These are phyloP conservation scores for Dictyostelium citrinum DNA, from an alignment of 78 protist genomes.

Conservation along the genomic window DNA sequence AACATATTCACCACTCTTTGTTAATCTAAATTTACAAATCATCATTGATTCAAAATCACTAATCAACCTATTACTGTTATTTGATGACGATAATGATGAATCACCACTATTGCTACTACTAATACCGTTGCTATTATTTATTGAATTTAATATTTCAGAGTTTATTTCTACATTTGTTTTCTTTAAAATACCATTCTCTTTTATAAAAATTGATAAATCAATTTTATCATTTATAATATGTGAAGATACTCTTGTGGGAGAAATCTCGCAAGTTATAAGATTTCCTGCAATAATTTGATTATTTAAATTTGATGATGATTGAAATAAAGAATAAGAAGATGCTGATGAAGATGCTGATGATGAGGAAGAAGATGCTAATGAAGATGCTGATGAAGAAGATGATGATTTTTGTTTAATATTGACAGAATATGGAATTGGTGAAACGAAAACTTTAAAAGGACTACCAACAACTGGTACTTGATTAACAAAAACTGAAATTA, in stretches of 20 bases:
- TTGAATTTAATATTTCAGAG: neutral
- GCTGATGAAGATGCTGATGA: neutral
- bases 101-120: neutral
- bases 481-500: conserved; percentile 38
- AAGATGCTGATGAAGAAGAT: neutral
- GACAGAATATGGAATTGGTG: conserved; percentile 2
- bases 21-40: conserved; percentile 9
- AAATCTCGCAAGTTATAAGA: conserved; percentile 14
- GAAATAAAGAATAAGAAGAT: neutral
- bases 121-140: neutral
- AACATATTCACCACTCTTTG: conserved; percentile 48
- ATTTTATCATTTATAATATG: conserved; percentile 36
- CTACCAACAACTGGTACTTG: conserved; percentile 32
- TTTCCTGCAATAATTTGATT: conserved; percentile 13
- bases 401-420: neutral
- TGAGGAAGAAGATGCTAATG: neutral
- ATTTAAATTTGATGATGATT: neutral
- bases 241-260: neutral
- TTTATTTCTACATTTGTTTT: conserved; percentile 18
- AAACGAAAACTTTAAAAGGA: conserved; percentile 22
- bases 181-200: conserved; percentile 35
- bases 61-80: neutral
- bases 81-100: neutral
- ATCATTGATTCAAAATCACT: neutral
- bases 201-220: conserved; percentile 19